Conservation (phyloP, 495 filamentous ascomycete genomes). For the Patellaria atrata region DNA sequence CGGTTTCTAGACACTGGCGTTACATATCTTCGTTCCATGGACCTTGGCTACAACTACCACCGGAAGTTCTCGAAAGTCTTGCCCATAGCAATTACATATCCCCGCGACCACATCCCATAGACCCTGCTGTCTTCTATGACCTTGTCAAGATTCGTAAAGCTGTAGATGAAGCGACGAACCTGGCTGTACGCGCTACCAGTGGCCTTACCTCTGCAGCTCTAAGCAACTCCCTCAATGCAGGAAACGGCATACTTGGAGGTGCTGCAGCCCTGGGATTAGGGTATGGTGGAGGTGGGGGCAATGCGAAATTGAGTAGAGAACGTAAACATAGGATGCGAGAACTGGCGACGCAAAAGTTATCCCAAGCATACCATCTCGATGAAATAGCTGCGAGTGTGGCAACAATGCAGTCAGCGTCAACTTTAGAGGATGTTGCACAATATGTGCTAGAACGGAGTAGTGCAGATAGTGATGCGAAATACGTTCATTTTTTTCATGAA, state of each 20-base stretch:
- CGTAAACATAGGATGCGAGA: constrained; percentile 62
- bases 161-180: constrained; percentile 61
- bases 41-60: constrained; percentile 74
- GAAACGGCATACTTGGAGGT: constrained; percentile 37
- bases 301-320: constrained; percentile 55
- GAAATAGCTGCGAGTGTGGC: constrained; percentile 71
- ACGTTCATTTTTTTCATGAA: constrained; percentile 79
- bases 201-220: constrained; percentile 46
- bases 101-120: constrained; percentile 58
- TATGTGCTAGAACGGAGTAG: constrained; percentile 52
- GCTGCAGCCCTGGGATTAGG: constrained; percentile 45
- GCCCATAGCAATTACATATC: constrained; percentile 65
- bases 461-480: constrained; percentile 53
- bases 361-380: constrained; percentile 59
- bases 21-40: constrained; percentile 77
- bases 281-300: constrained; percentile 39
- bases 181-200: constrained; percentile 60
- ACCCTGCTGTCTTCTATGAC: constrained; percentile 70
- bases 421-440: constrained; percentile 62
- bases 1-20: constrained; percentile 54
- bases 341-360: constrained; percentile 59
- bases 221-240: constrained; percentile 37
- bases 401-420: constrained; percentile 68
- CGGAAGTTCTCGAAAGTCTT: constrained; percentile 62
- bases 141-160: constrained; percentile 63